Percentiles rank a stretch among this genome's conserved stretches.
These are phyloP conservation scores for Solanum pinnatisectum DNA, from an alignment of 257 asterid species.

Conservation along the genomic window DNA sequence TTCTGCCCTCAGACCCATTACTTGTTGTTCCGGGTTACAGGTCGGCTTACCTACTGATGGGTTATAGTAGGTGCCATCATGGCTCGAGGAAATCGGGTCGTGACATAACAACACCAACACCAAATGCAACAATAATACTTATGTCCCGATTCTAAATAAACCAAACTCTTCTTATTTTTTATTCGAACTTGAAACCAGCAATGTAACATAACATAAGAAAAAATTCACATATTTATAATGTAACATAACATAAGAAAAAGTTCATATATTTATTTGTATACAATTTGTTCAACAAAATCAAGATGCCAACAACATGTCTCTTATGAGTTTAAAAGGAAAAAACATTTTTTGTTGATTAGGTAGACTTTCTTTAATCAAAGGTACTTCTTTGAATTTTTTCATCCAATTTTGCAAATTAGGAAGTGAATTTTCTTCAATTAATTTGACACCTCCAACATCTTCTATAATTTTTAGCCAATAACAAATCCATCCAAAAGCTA, in stretches of 20 bases:
- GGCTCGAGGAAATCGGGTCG: no score
- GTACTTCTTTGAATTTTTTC: background rate
- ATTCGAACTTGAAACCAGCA: background rate
- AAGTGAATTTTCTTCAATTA: background rate
- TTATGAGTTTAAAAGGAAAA: background rate
- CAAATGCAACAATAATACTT: background rate
- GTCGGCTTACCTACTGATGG: no score
- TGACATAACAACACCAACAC: background rate
- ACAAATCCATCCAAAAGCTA: conserved; percentile 8
- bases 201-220: background rate
- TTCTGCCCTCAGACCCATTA: no score
- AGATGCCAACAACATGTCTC: background rate
- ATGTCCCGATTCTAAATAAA: background rate
- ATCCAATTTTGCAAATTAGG: conserved; percentile 4
- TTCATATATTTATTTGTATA: background rate
- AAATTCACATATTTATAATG: no score
- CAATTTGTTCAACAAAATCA: background rate
- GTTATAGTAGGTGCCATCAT: no score
- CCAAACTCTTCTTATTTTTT: background rate
- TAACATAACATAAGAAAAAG: background rate
- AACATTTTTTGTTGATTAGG: background rate
- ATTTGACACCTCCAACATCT: background rate
- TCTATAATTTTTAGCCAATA: background rate
- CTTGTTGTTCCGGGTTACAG: no score
- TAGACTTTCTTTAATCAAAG: background rate